Percentiles rank a stretch among this genome's conserved stretches.
Conservation (phyloP, 176 grass and related monocot genomes). For the Hordeum vulgare region MorexV3_pseudomolecules_assembly NC_058523.1:544442991-544443490, state of each 20-base stretch:
- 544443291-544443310: background rate
- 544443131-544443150: too few relatives aligned
- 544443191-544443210: too few relatives aligned
- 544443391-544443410: background rate
- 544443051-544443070: slow-evolving; percentile 16
- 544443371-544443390: background rate
- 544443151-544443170: too few relatives aligned
- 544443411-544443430: too few relatives aligned
- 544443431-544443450: background rate
- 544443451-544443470: too few relatives aligned
- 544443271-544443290: background rate
- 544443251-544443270: background rate
- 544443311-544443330: background rate
- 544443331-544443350: background rate
- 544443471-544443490: too few relatives aligned
- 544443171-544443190: too few relatives aligned
- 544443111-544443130: background rate
- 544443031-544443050: background rate
- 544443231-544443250: background rate
- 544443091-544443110: background rate
- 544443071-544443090: too few relatives aligned
- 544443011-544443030: background rate
- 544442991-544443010: background rate
- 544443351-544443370: background rate
- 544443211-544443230: too few relatives aligned